These are phyloP conservation scores for Raddia distichophylla DNA, from an alignment of 176 grass and related monocot species.

Conservation along the genomic window DNA sequence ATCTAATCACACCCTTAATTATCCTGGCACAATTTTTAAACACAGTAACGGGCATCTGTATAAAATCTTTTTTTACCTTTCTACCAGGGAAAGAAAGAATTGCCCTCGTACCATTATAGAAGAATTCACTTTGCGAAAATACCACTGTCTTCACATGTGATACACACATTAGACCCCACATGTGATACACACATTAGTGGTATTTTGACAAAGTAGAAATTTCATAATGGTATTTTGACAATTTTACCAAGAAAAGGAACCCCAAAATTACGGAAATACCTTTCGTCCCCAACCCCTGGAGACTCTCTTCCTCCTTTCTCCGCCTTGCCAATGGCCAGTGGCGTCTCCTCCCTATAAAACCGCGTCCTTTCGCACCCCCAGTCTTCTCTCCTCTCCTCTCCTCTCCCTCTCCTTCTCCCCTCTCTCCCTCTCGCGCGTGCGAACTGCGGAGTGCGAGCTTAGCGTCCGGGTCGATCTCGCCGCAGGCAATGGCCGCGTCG, in stretches of 20 bases:
- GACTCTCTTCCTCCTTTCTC: background rate
- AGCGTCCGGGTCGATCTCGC: constrained; percentile 19
- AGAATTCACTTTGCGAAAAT: too few relatives aligned
- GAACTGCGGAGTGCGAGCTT: background rate
- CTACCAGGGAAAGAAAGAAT: background rate
- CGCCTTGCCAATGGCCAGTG: background rate
- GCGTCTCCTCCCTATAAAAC: constrained; percentile 29
- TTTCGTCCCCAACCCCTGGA: background rate
- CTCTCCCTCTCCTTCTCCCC: background rate
- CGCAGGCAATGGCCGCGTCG: constrained; percentile 45
- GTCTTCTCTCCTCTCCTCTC: too few relatives aligned
- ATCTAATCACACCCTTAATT: background rate
- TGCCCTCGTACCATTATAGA: too few relatives aligned
- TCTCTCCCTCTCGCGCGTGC: background rate
- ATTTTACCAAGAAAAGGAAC: too few relatives aligned
- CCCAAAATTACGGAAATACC: background rate
- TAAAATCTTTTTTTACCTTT: background rate
- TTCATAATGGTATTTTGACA: too few relatives aligned
- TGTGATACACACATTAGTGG: too few relatives aligned
- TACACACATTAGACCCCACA: too few relatives aligned
- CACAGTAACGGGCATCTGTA: background rate
- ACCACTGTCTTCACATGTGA: too few relatives aligned
- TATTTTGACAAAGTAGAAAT: too few relatives aligned
- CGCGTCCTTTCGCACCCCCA: background rate
- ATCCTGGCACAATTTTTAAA: background rate